Conservation (phyloP, 2,329 filamentous ascomycete species). For the Aspergillus thermomutatus region DNA sequence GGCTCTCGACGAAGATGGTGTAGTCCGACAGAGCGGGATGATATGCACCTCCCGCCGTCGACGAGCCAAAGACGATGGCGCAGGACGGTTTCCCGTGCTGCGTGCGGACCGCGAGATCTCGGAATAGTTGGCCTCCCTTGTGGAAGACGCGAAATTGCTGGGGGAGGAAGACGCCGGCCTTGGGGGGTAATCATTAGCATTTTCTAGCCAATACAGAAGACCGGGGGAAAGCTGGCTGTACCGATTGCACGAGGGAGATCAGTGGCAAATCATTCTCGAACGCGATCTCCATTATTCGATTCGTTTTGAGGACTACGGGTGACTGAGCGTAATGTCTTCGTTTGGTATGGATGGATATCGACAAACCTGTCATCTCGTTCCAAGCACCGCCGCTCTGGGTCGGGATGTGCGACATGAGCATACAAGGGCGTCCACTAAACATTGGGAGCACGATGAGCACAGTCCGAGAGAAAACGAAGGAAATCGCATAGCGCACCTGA, state of each 20-base stretch:
- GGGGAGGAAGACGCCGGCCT: conserved; percentile 42
- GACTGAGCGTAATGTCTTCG: not conserved
- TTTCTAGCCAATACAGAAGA: not conserved
- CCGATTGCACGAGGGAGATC: conserved; percentile 40
- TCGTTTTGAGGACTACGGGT: conserved; percentile 28
- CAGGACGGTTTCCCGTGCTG: conserved; percentile 40
- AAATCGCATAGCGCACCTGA: conserved; percentile 22
- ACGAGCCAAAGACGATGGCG: conserved; percentile 45
- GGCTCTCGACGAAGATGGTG: conserved; percentile 42
- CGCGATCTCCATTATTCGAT: conserved; percentile 38
- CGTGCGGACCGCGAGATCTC: conserved; percentile 39
- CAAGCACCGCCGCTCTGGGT: conserved; percentile 43
- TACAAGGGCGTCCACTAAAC: conserved; percentile 34
- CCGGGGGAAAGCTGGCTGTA: not conserved
- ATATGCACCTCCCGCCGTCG: conserved; percentile 43
- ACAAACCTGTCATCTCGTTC: conserved; percentile 40
- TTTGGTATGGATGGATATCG: not conserved
- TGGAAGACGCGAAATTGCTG: conserved; percentile 48
- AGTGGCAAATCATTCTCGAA: conserved; percentile 41
- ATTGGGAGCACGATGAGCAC: no score
- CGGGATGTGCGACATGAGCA: conserved; percentile 43
- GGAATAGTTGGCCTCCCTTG: conserved; percentile 42
- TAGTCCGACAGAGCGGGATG: conserved; percentile 43
- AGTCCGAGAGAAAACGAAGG: no score
- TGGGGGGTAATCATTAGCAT: not conserved